phyloP scores from a whole-genome alignment of 139 green algal genomes.

The Tetraselmis chui region DNA sequence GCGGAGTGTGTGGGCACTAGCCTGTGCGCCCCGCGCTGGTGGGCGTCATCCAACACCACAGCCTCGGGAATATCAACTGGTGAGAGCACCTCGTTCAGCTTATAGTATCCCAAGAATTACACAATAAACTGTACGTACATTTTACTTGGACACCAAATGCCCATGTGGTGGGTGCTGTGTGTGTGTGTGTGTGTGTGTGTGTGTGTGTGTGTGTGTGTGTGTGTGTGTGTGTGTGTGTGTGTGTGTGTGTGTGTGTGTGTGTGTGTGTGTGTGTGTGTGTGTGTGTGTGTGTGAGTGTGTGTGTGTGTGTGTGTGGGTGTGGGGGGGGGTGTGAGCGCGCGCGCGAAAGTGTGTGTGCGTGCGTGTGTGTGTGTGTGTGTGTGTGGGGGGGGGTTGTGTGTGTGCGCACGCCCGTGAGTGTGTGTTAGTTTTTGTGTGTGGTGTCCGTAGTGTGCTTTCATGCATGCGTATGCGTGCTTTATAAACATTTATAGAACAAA shows the following conservation, averaged over 20 bases:
- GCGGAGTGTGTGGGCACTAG: conserved; percentile 50
- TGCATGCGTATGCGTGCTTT: neutral
- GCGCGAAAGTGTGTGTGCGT: neutral
- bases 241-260: no score
- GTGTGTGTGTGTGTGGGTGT: no score
- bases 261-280: no score
- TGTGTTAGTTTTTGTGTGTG: neutral
- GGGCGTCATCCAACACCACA: conserved; percentile 46
- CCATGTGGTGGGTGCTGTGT: neutral
- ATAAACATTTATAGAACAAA: neutral
- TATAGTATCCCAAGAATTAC: neutral
- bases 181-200: neutral
- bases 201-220: neutral
- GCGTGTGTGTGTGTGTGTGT: neutral
- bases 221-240: no score
- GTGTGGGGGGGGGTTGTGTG: neutral
- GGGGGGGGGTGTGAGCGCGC: neutral
- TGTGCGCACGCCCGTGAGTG: neutral
- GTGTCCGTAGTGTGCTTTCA: neutral
- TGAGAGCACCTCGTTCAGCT: neutral
- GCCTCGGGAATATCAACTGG: conserved; percentile 69
- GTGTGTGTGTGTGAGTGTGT: no score
- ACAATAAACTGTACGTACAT: neutral
- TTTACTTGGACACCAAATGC: neutral
- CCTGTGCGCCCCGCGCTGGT: conserved; percentile 32